phyloP scores from a whole-genome alignment of 352 stramenopile species.

The Phytophthora citricola region DNA sequence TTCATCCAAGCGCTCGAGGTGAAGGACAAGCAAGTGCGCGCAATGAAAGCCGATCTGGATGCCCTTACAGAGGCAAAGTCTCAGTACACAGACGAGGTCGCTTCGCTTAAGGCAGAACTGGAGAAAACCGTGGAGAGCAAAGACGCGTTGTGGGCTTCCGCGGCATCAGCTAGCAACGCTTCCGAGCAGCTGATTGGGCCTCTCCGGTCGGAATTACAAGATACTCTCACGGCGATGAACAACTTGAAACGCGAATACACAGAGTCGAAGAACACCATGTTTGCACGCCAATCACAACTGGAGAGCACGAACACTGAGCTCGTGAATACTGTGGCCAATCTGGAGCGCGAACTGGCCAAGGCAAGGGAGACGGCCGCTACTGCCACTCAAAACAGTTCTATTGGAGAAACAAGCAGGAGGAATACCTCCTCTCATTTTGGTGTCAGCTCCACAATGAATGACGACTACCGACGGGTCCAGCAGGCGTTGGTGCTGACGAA shows the following conservation, averaged over 20 bases:
- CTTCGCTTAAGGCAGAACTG: conserved; percentile 55
- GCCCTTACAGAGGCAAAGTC: conserved; percentile 44
- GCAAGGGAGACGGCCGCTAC: conserved; percentile 37
- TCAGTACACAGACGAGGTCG: conserved; percentile 47
- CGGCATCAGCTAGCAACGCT: conserved; percentile 70
- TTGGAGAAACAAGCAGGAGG: not conserved
- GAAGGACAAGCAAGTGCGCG: conserved; percentile 70
- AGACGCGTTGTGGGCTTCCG: conserved; percentile 71
- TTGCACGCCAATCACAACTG: conserved; percentile 72
- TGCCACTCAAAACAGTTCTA: conserved; percentile 11
- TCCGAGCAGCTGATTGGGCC: conserved; percentile 69
- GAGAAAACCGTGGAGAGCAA: conserved; percentile 63
- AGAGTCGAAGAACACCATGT: conserved; percentile 75
- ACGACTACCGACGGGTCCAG: conserved; percentile 69
- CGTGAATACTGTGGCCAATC: conserved; percentile 63
- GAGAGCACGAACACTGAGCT: conserved; percentile 82
- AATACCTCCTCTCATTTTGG: conserved; percentile 14
- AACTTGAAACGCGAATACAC: conserved; percentile 71
- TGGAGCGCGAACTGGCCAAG: conserved; percentile 67
- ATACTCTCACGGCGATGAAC: conserved; percentile 63
- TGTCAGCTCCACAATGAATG: conserved; percentile 37
- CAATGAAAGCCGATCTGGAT: conserved; percentile 51
- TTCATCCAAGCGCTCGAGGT: conserved; percentile 77
- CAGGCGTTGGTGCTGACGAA: conserved; percentile 74
- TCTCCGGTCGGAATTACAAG: conserved; percentile 68